phyloP scores from a whole-genome alignment of 768 basidiomycete genomes.

The Tricholoma terreum region DNA sequence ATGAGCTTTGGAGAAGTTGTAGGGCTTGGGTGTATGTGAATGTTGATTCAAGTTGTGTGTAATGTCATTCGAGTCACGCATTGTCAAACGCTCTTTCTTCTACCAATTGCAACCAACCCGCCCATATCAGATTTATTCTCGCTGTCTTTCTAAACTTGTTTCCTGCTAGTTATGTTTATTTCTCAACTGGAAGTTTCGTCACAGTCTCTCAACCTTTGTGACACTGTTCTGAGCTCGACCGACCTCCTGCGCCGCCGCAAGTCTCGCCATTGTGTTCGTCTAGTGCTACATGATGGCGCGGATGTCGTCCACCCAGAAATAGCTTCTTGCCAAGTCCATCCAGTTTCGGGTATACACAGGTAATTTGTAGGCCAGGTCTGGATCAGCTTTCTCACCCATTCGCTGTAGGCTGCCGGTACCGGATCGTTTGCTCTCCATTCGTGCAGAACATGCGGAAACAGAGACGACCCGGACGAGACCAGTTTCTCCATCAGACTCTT shows the following conservation, averaged over 20 bases:
- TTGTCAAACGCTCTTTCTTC: not conserved
- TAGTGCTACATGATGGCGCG: not conserved
- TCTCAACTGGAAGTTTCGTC: not conserved
- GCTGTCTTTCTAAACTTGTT: no score
- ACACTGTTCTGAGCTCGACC: conserved; percentile 13
- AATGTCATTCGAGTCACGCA: not conserved
- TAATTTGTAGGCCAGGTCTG: no score
- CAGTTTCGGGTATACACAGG: not conserved
- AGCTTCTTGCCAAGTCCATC: not conserved
- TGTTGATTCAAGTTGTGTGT: not conserved
- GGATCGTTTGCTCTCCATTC: not conserved
- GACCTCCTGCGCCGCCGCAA: conserved; percentile 4
- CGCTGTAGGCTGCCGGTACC: no score
- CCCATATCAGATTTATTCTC: not conserved
- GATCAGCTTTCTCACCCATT: no score
- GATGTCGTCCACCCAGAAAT: not conserved
- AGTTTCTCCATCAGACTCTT: not conserved
- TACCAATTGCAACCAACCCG: no score
- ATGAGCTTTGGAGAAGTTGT: no score
- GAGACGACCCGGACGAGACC: not conserved
- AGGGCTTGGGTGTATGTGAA: not conserved
- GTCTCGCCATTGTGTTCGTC: conserved; percentile 1
- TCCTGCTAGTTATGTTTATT: not conserved
- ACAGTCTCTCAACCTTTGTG: conserved; percentile 8
- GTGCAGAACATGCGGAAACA: not conserved